Evolutionary conservation across 495 filamentous ascomycete genomes (phyloP).

Genomic region (Aspergillus sparsus): DNA sequence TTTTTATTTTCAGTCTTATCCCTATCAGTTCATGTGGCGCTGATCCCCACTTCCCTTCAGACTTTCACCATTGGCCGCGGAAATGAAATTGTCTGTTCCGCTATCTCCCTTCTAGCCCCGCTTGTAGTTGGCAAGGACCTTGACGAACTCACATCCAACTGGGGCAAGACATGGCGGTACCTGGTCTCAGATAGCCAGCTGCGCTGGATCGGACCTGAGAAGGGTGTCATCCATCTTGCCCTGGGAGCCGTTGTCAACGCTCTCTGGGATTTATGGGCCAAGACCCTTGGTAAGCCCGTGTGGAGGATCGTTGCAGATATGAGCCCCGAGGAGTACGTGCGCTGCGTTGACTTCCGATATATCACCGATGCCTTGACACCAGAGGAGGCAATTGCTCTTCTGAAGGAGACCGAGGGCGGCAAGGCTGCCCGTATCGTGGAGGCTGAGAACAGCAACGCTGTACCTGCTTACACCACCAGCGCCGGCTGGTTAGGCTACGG

Average conservation of each 20-base stretch:
- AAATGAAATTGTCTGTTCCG: constrained; percentile 88
- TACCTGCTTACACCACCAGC: constrained; percentile 88
- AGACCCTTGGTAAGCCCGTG: constrained; percentile 79
- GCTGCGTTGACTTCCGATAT: constrained; percentile 90
- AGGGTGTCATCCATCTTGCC: constrained; percentile 91
- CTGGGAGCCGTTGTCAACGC: constrained; percentile 90
- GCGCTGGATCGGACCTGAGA: constrained; percentile 94
- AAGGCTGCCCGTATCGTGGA: constrained; percentile 70
- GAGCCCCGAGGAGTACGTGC: constrained; percentile 80
- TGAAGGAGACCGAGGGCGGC: constrained; percentile 60
- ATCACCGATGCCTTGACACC: constrained; percentile 92
- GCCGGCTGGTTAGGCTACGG: constrained; percentile 95
- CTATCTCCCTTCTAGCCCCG: constrained; percentile 73
- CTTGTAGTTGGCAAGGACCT: constrained; percentile 74
- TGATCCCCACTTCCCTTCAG: constrained; percentile 40
- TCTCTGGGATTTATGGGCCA: constrained; percentile 94
- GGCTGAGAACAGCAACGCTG: constrained; percentile 68
- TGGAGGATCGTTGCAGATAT: constrained; percentile 91
- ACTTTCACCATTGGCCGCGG: constrained; percentile 97
- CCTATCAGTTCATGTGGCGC: not conserved
- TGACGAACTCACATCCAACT: constrained; percentile 72
- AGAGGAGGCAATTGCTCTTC: constrained; percentile 73
- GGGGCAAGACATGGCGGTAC: constrained; percentile 88
- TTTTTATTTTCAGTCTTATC: not conserved
- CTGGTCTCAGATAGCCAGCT: constrained; percentile 88